phyloP scores from a whole-genome alignment of 176 grass and related monocot species.

The Zea luxurians region DNA sequence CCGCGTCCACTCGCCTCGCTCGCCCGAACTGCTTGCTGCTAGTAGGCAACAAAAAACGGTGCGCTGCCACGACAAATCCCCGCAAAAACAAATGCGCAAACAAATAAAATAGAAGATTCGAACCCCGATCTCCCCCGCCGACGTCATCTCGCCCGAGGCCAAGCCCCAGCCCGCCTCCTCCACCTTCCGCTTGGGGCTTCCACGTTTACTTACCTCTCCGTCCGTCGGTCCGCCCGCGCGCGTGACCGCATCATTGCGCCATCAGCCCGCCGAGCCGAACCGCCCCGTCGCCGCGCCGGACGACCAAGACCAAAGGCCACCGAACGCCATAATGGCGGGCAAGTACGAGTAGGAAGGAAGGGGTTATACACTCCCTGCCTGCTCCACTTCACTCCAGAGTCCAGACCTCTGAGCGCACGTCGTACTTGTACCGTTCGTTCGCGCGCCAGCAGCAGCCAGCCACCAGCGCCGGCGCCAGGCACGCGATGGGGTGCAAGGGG shows the following conservation, averaged over 20 bases:
- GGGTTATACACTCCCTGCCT: not conserved
- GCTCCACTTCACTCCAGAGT: not conserved
- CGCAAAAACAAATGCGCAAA: not conserved
- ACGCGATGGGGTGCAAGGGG: slow-evolving; percentile 72
- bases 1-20: not conserved
- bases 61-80: slow-evolving; percentile 6
- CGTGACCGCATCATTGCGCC: slow-evolving; percentile 30
- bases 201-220: not conserved
- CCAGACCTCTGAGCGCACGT: not conserved
- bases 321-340: slow-evolving; percentile 43
- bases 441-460: not conserved
- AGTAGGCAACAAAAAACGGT: too few species aligned
- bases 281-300: not conserved
- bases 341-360: not conserved
- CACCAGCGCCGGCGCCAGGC: not conserved
- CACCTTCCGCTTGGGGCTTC: not conserved
- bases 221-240: not conserved
- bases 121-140: slow-evolving; percentile 4
- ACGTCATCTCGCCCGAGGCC: not conserved
- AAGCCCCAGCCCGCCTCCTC: too few species aligned
- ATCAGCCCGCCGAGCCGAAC: not conserved
- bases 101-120: too few species aligned
- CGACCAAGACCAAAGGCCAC: slow-evolving; percentile 45
- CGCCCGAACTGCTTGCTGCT: too few species aligned
- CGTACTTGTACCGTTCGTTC: not conserved